Evolutionary conservation across 2,329 filamentous ascomycete species (phyloP), one percentile per base, ranked within the genome.

Genomic region (Huntiella abstrusa): DNA sequence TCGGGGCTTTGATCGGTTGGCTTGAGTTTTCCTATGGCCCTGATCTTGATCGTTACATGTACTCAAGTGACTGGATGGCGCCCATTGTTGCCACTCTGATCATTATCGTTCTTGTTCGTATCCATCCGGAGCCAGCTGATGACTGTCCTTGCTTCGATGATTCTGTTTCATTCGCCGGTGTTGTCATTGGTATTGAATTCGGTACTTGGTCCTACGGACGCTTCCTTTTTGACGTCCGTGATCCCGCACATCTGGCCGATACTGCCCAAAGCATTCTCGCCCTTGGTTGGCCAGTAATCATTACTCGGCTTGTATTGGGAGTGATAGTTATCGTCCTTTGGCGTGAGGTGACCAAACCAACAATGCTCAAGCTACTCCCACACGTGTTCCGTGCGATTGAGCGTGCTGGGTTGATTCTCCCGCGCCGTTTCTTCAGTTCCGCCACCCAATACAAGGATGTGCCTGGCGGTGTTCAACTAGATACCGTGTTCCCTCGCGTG

Each of bases 61-160:
- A 78, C 51, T 67, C 68, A 13, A 77, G 74, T 50, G 68, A 70
- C 16, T 79, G 76, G 65, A 59, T 68, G n/a, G 75, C 77, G 8
- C 73, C 84, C 1, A 55, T 79, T 1, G 60, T 80, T 11, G 67
- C 81, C 1, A 69, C 77, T 1, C 53, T 86, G 12, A 57, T 79
- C 15, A 74, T 94, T 40, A 69, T 91, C 47, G 64, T 80, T 5
- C 69, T 94, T 5, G 81, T 96, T 17, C 77, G 88, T 48, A 78
- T 95, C 32, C 88, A 98, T 56, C 91, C 91, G 0, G 91, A 98
- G 57, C 91, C 91, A 1, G 91, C 86, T 1, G 91, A 98, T 59
- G 85, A 95, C 59, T 98, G 91, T 54, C 88, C 88, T 4, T 96
- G 88, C 60, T 96, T 92, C 58, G 88, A 96, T 58, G 88, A 96